Base-by-base conservation (phyloP, 257 asterid genomes). In the Buddleja alternifolia region DNA sequence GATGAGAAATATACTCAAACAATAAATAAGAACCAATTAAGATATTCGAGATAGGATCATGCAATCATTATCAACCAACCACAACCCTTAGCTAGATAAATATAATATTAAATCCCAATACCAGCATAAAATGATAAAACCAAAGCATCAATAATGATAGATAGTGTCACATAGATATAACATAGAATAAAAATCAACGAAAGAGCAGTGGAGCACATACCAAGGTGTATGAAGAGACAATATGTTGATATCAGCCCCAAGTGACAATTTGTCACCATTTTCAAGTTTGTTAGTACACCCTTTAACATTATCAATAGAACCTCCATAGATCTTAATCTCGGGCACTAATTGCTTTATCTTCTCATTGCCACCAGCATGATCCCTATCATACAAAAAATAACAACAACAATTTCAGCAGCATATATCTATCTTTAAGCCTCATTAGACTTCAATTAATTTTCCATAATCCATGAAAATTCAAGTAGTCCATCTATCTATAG, bases 331-430 rank as follows among this genome's bases (percentile, higher is more conserved):
- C 83, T 89, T 87, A 56, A 93, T 84, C 39, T 78, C 92, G 10
- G 96, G 99, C 60, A 90, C 69, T 57, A 90, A 64, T 77, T 85
- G 84, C 83, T 84, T 93, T 73, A 93, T 80, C 86, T 89, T 85
- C 62, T 88, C 96, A 74, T 93, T 88, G 20, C 99, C 99, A 77
- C 97, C 97, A 68, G 99, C 96, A 83, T 91, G 99, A 81, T 93
- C 96, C 99, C 97, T 93, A 67, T 44, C 76, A 73, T 23, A 63
- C 23, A 47, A 42, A 54, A 34, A 4, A 16, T 29, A 41, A 34
- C 48, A 23, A 42, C 20, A 44, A 42, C n/a, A n/a, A 29, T 34
- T 41, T 34, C 54, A 42, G 57, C 56, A 60, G 69, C 41, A 51
- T 23, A 54, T 8, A 9, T 16, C 10, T 37, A 70, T 42, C 60